Conservation (phyloP, 2,329 filamentous ascomycete genomes). For the Colletotrichum sp. region DNA sequence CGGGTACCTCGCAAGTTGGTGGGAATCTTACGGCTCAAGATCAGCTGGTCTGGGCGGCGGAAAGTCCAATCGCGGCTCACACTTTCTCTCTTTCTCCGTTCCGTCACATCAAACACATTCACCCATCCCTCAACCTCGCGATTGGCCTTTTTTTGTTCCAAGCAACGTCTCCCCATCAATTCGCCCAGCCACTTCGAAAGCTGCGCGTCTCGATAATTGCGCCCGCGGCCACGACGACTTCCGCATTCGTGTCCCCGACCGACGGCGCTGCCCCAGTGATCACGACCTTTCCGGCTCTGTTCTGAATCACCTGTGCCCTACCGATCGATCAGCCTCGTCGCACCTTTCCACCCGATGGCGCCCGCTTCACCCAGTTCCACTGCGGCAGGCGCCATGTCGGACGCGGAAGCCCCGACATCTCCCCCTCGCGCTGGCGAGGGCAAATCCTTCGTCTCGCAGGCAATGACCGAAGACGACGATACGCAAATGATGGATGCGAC, state of each 20-base stretch:
- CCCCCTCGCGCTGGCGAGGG: conserved; percentile 41
- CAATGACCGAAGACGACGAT: conserved; percentile 50
- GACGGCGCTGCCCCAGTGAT: background rate
- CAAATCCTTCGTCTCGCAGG: conserved; percentile 53
- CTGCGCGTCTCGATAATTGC: background rate
- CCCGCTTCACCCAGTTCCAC: conserved; percentile 42
- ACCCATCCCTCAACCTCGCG: background rate
- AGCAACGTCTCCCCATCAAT: background rate
- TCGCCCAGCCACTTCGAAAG: background rate
- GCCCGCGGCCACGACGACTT: background rate
- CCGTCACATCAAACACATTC: background rate
- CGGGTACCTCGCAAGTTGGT: background rate
- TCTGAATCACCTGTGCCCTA: background rate
- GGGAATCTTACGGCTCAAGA: conserved; percentile 1
- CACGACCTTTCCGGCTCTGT: conserved; percentile 1
- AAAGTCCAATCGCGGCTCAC: conserved; percentile 6
- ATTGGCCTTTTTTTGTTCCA: background rate
- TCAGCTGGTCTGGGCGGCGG: conserved; percentile 19
- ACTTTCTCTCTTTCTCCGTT: background rate
- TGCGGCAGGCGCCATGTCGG: conserved; percentile 44
- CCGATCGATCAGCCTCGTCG: conserved; percentile 5
- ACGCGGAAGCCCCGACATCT: conserved; percentile 51
- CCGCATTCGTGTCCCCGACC: conserved; percentile 5
- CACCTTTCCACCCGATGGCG: conserved; percentile 33
- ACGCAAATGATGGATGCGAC: conserved; percentile 44